Evolutionary conservation across 176 grass and related monocot species (phyloP).

Genomic region (Melocanna baccifera): DNA sequence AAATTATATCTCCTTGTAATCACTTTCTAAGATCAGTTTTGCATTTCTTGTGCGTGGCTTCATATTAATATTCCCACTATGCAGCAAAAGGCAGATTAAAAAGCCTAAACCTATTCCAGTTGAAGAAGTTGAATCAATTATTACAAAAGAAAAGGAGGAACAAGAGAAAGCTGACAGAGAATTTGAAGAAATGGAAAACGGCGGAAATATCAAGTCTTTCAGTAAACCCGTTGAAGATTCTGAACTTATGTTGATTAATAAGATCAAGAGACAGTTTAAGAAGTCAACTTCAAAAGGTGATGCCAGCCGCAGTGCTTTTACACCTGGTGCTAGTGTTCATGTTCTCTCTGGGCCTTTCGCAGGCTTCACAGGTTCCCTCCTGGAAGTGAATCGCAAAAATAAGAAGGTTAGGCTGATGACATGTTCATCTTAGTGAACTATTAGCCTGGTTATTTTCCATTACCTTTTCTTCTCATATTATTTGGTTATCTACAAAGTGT

Average conservation of each 20-base stretch:
- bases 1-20: not conserved
- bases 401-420: conserved; percentile 52
- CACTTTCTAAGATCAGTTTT: not conserved
- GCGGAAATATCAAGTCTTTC: conserved; percentile 23
- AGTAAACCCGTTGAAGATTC: conserved; percentile 37
- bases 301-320: conserved; percentile 20
- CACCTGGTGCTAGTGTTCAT: conserved; percentile 56
- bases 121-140: conserved; percentile 73
- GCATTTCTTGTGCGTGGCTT: not conserved
- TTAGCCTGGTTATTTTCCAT: not conserved
- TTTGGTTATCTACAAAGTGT: conserved; percentile 32
- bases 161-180: conserved; percentile 67
- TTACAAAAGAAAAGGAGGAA: conserved; percentile 67
- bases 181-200: conserved; percentile 53
- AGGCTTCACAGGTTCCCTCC: conserved; percentile 67
- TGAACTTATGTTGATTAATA: conserved; percentile 52
- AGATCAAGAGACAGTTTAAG: conserved; percentile 41
- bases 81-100: conserved; percentile 81
- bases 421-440: not conserved
- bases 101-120: conserved; percentile 71
- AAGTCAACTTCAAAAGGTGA: conserved; percentile 33
- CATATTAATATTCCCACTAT: conserved; percentile 13
- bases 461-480: conserved; percentile 7
- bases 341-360: conserved; percentile 65
- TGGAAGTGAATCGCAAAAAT: conserved; percentile 63